Base-by-base conservation (phyloP, 164 flowering plant genomes). In the Umbellularia californica region DNA sequence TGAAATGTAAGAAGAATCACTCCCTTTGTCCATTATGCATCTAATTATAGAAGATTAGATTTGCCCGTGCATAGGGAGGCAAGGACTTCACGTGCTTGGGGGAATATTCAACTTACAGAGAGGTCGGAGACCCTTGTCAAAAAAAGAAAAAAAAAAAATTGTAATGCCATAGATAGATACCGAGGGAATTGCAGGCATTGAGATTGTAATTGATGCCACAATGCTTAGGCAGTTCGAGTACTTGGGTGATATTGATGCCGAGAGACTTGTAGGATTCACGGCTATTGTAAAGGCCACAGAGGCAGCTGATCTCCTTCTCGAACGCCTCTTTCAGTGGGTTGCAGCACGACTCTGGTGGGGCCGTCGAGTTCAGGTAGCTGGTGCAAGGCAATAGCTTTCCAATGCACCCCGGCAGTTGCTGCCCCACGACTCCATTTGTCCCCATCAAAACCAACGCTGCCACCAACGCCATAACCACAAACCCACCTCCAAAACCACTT, bases 311-410 rank as follows among this genome's bases (percentile, higher is more conserved):
- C 50, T 90, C 83, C 2, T 71, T 83, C n/a, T 65, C 15, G 22
- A 90, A 75, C 0, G 90, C 82, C 0, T 83, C 73, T 24, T 60
- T 78, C 51, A 90, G 77, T 0, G 93, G 80, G 52, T 67, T 58
- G 77, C 95, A 90, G 79, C 95, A 90, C 10, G 68, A 3, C 2
- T 58, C 70, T 0, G 89, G 80, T 2, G 95, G 93, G 5, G 60
- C 78, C 0, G 87, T 86, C 23, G 86, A 69, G 86, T 83, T 86
- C 50, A 89, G 22, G 79, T 72, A 86, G 6, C 1, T 15, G 3
- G n/a, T 75, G 73, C 95, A 90, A 0, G 85, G 77, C 17, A 72
- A 60, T 77, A 90, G 82, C 66, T 85, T 75, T 33, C 35, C 0
- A 17, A 86, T 89, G 73, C 94, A 90, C 13, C 77, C 23, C 35